Base-by-base conservation (phyloP, 805 yeast species). In the Metschnikowia chrysomelidarum region DNA sequence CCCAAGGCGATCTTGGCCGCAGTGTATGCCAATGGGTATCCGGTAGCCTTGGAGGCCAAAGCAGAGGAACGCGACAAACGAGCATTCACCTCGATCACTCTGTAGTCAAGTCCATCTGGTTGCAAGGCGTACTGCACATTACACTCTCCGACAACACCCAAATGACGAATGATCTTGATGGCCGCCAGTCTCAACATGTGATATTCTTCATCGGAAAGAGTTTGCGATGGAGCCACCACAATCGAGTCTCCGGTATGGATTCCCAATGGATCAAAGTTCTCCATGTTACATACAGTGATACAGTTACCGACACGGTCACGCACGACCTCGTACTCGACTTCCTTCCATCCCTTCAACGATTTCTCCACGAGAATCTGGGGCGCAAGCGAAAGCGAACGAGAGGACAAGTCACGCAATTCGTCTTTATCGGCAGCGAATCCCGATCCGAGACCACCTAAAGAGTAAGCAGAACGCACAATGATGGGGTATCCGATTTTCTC, bases 131-230 rank as follows among this genome's bases (percentile, higher is more conserved):
- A 91, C 67, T 91, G 98, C 45, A 91, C 95, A 62, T 91, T 91
- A 78, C 98, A 91, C 70, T 91, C 98, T 65, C 98, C 98, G 51
- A 91, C 96, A 48, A 91, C 98, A 60, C 98, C 98, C 58, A 91
- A 74, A 59, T 91, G 98, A 65, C 98, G 87, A 55, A 91, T 91
- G 56, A 91, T 87, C 68, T 93, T 93, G 63, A 93, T 87, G 38
- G 98, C 98, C 38, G 98, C 95, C 31, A 94, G 74, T 71, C 98
- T 82, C 55, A 91, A 79, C 98, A 91, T 93, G 69, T 91, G 95
- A 68, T 87, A 91, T 60, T 91, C 98, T 62, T 89, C 95, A 64
- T 91, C 98, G 24, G 96, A 84, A 54, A 91, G 71, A 25, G 98
- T 91, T 68, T 91, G 98, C 27, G 97, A 88, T 32, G 98, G 98